phyloP scores from a whole-genome alignment of 176 grass and related monocot genomes.

The Panicum miliaceum region DNA sequence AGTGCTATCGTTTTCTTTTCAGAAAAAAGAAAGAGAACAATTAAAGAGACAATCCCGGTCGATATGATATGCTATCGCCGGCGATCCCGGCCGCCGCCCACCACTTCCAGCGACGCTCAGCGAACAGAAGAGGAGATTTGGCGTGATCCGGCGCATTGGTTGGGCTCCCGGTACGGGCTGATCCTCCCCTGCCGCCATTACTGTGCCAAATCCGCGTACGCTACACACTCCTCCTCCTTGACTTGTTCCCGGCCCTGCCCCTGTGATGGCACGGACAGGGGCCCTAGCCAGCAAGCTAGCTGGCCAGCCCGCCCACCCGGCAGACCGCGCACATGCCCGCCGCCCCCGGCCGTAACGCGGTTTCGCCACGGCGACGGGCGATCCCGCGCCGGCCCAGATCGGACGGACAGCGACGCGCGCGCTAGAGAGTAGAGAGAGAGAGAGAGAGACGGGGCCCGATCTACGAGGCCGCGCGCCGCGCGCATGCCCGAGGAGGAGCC shows the following conservation, averaged over 20 bases:
- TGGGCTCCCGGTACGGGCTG: background rate
- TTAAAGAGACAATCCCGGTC: too few species aligned
- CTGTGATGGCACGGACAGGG: background rate
- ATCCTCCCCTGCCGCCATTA: conserved; percentile 21
- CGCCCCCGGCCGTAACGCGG: conserved; percentile 1
- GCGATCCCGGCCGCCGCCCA: background rate
- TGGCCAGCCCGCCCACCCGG: too few species aligned
- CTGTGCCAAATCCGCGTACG: conserved; percentile 14
- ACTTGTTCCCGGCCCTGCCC: too few species aligned
- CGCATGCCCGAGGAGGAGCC: background rate
- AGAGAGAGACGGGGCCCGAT: background rate
- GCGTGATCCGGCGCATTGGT: conserved; percentile 27
- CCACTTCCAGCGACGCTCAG: too few species aligned
- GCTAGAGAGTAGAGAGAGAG: too few species aligned
- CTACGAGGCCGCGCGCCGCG: background rate
- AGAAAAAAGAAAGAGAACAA: too few species aligned
- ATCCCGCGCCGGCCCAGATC: background rate
- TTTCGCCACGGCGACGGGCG: conserved; percentile 19
- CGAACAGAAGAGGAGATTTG: background rate
- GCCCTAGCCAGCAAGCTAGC: background rate
- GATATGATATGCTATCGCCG: background rate
- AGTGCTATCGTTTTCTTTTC: too few species aligned
- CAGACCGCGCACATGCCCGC: background rate
- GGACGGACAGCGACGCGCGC: background rate
- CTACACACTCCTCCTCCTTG: background rate